These are phyloP conservation scores for Pseudoscleropodium purum DNA, from an alignment of 225 moss, liverwort and hornwort species.

Conservation along the genomic window DNA sequence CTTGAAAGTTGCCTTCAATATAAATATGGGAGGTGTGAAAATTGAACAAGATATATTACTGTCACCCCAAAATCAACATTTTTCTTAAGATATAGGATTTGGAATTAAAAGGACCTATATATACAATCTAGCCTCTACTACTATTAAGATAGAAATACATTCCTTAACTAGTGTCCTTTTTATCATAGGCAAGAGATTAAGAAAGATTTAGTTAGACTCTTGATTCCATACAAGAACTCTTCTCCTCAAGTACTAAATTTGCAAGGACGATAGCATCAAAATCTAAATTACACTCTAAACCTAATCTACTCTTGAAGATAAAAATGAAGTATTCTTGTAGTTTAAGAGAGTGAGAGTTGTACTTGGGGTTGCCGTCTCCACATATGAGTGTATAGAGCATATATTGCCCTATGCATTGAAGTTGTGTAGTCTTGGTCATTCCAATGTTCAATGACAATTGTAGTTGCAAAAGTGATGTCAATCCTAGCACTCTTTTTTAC, in stretches of 20 bases:
- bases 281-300: too few relatives aligned
- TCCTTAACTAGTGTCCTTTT: neutral
- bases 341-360: too few relatives aligned
- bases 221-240: too few relatives aligned
- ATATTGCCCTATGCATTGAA: too few relatives aligned
- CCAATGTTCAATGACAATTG: neutral
- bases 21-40: neutral
- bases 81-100: neutral
- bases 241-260: too few relatives aligned
- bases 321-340: too few relatives aligned
- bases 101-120: neutral
- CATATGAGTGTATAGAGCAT: too few relatives aligned
- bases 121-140: neutral
- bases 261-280: too few relatives aligned
- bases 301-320: too few relatives aligned
- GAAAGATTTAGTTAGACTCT: neutral
- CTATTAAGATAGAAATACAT: neutral
- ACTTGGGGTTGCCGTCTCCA: too few relatives aligned
- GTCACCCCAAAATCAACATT: neutral
- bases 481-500: neutral
- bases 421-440: neutral
- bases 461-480: neutral
- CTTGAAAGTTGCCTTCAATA: neutral
- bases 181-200: neutral
- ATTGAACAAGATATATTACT: neutral